Conservation (phyloP, 1,139 yeast species). For the Kurtzmaniella natalensis region DNA sequence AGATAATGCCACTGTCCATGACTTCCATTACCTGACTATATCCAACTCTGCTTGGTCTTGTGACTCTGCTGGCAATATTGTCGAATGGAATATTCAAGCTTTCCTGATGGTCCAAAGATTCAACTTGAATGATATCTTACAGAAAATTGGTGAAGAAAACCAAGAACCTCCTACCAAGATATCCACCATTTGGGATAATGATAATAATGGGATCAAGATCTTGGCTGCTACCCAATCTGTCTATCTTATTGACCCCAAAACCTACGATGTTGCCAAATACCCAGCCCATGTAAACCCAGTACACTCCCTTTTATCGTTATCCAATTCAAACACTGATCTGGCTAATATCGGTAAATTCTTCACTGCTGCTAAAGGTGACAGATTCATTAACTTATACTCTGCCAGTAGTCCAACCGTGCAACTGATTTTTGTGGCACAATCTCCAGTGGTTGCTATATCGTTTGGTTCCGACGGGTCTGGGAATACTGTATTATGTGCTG, state of each 20-base stretch:
- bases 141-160: constrained; percentile 18
- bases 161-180: constrained; percentile 31
- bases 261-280: constrained; percentile 40
- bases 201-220: constrained; percentile 43
- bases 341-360: constrained; percentile 43
- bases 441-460: constrained; percentile 47
- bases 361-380: constrained; percentile 71
- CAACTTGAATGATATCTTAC: constrained; percentile 31
- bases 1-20: constrained; percentile 49
- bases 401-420: constrained; percentile 36
- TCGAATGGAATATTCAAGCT: constrained; percentile 57
- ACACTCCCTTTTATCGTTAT: constrained; percentile 38
- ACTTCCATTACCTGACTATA: constrained; percentile 41
- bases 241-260: constrained; percentile 42
- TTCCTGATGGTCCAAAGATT: constrained; percentile 40
- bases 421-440: constrained; percentile 62
- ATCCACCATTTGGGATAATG: constrained; percentile 29
- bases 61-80: constrained; percentile 57
- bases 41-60: constrained; percentile 56
- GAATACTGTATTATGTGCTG: constrained; percentile 39
- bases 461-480: constrained; percentile 35
- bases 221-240: constrained; percentile 64
- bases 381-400: constrained; percentile 72
- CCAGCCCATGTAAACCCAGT: constrained; percentile 77
- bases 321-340: constrained; percentile 4